A percentile compares a stretch with the other conserved stretches of the same genome.
phyloP scores from a whole-genome alignment of 257 asterid genomes.

The Marsdenia floribunda region DNA sequence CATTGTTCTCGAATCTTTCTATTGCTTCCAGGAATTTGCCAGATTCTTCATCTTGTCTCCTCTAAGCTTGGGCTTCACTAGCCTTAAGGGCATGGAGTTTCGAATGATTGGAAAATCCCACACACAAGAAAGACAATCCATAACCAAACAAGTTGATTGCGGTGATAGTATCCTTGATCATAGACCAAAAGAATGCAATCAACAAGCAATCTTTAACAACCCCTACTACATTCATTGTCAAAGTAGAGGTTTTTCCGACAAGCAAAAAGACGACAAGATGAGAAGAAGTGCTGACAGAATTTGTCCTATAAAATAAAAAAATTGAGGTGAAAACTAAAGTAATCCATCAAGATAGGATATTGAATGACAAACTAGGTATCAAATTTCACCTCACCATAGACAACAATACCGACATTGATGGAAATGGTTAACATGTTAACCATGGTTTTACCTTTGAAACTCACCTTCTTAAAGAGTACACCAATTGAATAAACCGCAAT shows the following conservation, averaged over 20 bases:
- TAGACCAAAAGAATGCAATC: slow-evolving; percentile 26
- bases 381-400: slow-evolving; percentile 7
- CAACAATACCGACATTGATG: slow-evolving; percentile 4
- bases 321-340: slow-evolving; percentile 15
- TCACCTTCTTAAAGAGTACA: background rate
- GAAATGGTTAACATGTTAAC: slow-evolving; percentile 6
- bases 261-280: slow-evolving; percentile 23
- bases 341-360: slow-evolving; percentile 15
- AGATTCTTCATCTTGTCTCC: slow-evolving; percentile 11
- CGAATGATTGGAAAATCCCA: slow-evolving; percentile 16
- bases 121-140: slow-evolving; percentile 23
- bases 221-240: slow-evolving; percentile 31
- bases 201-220: slow-evolving; percentile 28
- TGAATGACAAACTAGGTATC: slow-evolving; percentile 9
- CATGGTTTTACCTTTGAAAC: slow-evolving; percentile 3
- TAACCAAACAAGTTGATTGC: slow-evolving; percentile 22
- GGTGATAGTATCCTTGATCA: slow-evolving; percentile 25
- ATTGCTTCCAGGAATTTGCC: slow-evolving; percentile 9
- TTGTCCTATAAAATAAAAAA: slow-evolving; percentile 20
- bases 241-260: slow-evolving; percentile 27
- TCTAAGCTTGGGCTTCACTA: slow-evolving; percentile 4
- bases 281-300: slow-evolving; percentile 21
- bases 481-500: slow-evolving; percentile 6
- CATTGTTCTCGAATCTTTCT: background rate
- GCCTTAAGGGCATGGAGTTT: slow-evolving; percentile 17